Evolutionary conservation across 2,329 filamentous ascomycete species (phyloP), one percentile per base, ranked within the genome.

Genomic region (Colletotrichum eremochloae): DNA sequence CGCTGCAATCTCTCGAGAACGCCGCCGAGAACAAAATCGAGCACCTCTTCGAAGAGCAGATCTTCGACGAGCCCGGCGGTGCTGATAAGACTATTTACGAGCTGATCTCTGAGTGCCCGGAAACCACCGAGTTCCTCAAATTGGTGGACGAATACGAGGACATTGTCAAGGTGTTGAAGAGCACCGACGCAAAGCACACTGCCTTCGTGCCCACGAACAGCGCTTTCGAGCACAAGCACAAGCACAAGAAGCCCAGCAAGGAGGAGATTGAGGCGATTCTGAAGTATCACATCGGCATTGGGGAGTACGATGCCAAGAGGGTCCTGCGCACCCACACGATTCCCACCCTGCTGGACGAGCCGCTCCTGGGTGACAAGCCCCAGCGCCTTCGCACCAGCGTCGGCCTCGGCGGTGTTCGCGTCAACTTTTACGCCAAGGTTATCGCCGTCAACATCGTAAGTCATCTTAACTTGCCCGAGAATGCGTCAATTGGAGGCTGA

Each of bases 351-450:
- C 81, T 93, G 33, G 82, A 90, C 40, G 88, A 89, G 75, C 78
- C 86, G 1, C 81, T 83, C 31, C 87, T 96, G 2, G 92, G 91
- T 9, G 87, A 85, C 40, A 85, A 91, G 66, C 86, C 90, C 1
- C 95, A 97, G 83, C 90, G 95, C 46, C 85, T 97, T 20, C 88
- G 92, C 7, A 88, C 92, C 15, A 89, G 91, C 62, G 83, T 94
- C 38, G 86, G 89, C 1, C 81, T 88, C 9, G 82, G 84, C 2
- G 93, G 93, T 15, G 83, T 95, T 2, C 88, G 87, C 14, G 80
- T 97, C 76, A 97, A 97, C 83, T 93, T 94, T 78, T 93, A 93
- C 82, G 90, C 88, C 82, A 91, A 89, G 75, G 84, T 97, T 44
- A 82, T 95, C 5, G 89, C 87, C 4, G 84, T 89, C 65, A 90